Evolutionary conservation across 495 filamentous ascomycete species (phyloP).

Genomic region (Copromyces sp.): DNA sequence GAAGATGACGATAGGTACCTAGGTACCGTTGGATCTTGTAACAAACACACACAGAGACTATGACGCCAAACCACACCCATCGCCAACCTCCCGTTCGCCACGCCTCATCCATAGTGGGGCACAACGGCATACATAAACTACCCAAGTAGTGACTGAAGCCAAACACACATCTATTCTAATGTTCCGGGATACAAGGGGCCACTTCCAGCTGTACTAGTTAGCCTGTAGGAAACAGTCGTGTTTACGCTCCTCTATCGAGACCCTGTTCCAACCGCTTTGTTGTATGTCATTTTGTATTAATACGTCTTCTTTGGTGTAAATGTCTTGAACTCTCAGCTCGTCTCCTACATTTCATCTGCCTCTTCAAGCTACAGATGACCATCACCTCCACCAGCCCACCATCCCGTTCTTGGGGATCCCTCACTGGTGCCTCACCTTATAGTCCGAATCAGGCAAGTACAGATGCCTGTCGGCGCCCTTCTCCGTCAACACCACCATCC

Average conservation of each 20-base stretch:
- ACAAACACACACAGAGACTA: background rate
- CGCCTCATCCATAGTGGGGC: background rate
- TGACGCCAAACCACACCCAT: background rate
- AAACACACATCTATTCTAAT: too few relatives aligned
- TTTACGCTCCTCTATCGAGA: background rate
- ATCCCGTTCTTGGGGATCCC: background rate
- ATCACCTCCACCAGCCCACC: background rate
- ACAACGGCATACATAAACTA: background rate
- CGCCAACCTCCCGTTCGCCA: background rate
- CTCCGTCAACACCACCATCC: constrained; percentile 87
- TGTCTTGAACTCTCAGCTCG: background rate
- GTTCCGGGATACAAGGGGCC: background rate
- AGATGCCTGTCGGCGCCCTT: constrained; percentile 81
- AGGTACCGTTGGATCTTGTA: background rate
- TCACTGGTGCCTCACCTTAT: constrained; percentile 43
- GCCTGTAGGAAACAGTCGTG: background rate
- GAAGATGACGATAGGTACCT: background rate
- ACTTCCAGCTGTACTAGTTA: background rate
- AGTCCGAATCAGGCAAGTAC: constrained; percentile 81
- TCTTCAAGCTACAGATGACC: background rate
- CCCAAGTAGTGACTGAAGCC: too few relatives aligned
- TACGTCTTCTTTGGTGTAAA: background rate
- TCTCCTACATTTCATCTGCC: background rate
- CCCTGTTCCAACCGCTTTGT: background rate
- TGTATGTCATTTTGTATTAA: background rate